Evolutionary conservation across 371 early-diverging fungal species (phyloP), one percentile per base, ranked within the genome.

Genomic region (Rozella allomycis): DNA sequence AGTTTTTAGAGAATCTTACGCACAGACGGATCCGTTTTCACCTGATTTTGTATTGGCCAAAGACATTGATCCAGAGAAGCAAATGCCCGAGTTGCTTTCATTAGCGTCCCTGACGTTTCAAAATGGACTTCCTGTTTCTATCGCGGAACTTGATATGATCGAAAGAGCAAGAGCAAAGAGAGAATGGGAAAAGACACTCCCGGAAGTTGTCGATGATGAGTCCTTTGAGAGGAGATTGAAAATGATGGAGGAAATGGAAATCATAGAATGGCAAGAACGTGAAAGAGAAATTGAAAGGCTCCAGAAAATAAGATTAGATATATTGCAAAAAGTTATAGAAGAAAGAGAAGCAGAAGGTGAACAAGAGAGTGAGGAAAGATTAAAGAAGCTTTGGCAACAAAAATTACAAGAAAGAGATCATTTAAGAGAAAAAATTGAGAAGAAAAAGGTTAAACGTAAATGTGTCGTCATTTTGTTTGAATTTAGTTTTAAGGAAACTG

Each of bases 241-340:
- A 31, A 58, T 60, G 58, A 65, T 65, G 66, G 66, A 65, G 43
- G 58, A 47, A 33, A 61, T 61, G 62, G 66, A 62, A 39, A 27
- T 61, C 27, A 23, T 36, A 28, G 66, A 65, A 38, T 62, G 66
- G 66, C 39, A 51, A 20, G 59, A 57, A 34, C 35, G 66, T 13
- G 66, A 65, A 34, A 25, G 43, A 20, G 66, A 65, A 38, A 65
- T 64, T 22, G 31, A 37, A 20, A 41, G 50, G 52, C 25, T 60
- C 17, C 66, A 61, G 28, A 50, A 58, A 11, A 53, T 47, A 7
- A 34, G 62, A 18, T 40, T 61, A 14, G 26, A 44, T 25, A 42
- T 61, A 14, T 42, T 61, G n/a, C 36, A 37, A 4, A 36, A 51
- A 35, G 60, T 55, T 17, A 50, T 65, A 26, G 35, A 43, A 11